Percentiles rank a stretch among this genome's conserved stretches.
Evolutionary conservation across 2,329 filamentous ascomycete genomes (phyloP).

Genomic region (Hypocreales sp.): DNA sequence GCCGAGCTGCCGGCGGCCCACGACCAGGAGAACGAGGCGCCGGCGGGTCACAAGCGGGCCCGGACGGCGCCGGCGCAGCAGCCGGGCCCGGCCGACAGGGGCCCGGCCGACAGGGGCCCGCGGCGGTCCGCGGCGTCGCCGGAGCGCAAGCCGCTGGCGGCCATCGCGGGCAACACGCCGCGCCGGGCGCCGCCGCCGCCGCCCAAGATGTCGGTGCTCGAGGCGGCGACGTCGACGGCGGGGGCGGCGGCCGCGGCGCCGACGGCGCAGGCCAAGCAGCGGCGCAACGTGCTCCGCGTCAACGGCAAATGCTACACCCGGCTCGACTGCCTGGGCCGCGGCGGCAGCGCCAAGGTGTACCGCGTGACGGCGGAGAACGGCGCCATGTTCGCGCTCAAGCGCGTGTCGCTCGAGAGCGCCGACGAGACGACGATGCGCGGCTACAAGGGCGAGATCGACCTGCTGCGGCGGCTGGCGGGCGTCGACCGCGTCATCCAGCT

Average conservation of each 20-base stretch:
- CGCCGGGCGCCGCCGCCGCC: constrained; percentile 68
- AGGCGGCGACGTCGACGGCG: constrained; percentile 71
- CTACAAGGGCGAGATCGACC: constrained; percentile 90
- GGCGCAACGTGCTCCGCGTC: constrained; percentile 69
- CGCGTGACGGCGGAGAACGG: constrained; percentile 94
- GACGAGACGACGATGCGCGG: constrained; percentile 73
- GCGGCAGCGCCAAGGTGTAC: constrained; percentile 89
- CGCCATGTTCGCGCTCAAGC: constrained; percentile 86
- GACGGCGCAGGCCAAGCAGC: constrained; percentile 56
- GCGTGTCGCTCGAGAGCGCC: constrained; percentile 78
- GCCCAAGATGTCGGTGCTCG: constrained; percentile 93
- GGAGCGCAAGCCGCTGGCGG: constrained; percentile 38
- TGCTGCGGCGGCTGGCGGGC: constrained; percentile 65
- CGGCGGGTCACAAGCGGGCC: constrained; percentile 49
- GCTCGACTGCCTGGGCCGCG: constrained; percentile 79
- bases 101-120: constrained; percentile 38
- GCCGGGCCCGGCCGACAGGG: constrained; percentile 34
- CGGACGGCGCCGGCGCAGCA: no score
- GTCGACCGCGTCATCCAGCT: constrained; percentile 84
- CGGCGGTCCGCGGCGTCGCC: constrained; percentile 27
- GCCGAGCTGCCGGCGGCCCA: constrained; percentile 44
- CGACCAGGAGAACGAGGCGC: constrained; percentile 77
- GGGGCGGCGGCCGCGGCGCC: constrained; percentile 72
- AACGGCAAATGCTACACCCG: constrained; percentile 87
- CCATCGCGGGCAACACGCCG: constrained; percentile 52